Evolutionary conservation across 352 stramenopile genomes (phyloP).

Genomic region (Pythium grandisporangium): DNA sequence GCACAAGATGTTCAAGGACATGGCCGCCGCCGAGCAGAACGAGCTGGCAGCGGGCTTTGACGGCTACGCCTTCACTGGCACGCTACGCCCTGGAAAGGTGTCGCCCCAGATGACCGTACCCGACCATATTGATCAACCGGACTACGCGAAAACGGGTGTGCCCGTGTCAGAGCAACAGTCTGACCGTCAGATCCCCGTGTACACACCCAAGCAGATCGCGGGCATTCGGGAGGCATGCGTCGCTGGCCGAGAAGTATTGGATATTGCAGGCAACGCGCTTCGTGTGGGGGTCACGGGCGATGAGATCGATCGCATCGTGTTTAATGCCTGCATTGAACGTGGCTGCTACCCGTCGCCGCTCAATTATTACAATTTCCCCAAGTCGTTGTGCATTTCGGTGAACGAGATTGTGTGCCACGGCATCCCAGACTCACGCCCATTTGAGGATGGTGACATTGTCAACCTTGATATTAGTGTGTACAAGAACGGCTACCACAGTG

Average conservation of each 20-base stretch:
- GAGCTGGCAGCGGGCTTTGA: constrained; percentile 29
- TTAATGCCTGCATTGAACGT: constrained; percentile 88
- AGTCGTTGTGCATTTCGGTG: constrained; percentile 83
- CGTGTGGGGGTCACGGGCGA: constrained; percentile 90
- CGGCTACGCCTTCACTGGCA: constrained; percentile 76
- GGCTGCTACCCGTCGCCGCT: constrained; percentile 95
- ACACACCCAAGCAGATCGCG: constrained; percentile 90
- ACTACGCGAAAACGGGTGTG: constrained; percentile 87
- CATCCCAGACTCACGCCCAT: constrained; percentile 93
- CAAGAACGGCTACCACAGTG: constrained; percentile 95
- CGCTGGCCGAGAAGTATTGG: constrained; percentile 90
- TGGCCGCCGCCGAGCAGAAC: constrained; percentile 27
- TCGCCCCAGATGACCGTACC: constrained; percentile 71
- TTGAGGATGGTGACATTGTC: constrained; percentile 96
- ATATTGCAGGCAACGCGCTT: constrained; percentile 88
- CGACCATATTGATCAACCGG: constrained; percentile 68
- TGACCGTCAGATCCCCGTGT: constrained; percentile 86
- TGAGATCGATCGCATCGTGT: constrained; percentile 95
- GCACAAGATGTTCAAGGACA: constrained; percentile 92
- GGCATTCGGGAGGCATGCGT: constrained; percentile 90
- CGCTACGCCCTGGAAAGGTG: constrained; percentile 73
- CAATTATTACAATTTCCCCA: constrained; percentile 98
- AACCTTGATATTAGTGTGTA: constrained; percentile 98
- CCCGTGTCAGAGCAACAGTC: constrained; percentile 56
- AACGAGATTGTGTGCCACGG: constrained; percentile 97